phyloP scores from a whole-genome alignment of 306 rosid species.

The Aeschynomene evenia region DNA sequence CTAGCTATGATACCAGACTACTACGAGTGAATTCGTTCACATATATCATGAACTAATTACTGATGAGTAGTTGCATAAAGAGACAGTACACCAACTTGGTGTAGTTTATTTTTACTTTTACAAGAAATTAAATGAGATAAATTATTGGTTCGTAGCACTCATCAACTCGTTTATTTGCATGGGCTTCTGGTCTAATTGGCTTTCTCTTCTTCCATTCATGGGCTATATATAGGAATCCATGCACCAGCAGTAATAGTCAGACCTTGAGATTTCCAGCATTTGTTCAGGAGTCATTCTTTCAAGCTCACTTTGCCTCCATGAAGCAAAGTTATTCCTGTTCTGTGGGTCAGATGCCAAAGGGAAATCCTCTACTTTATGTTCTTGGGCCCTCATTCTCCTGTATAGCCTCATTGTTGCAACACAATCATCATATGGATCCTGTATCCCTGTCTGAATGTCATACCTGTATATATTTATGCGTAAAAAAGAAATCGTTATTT shows the following conservation, averaged over 20 bases:
- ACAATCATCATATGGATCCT: slow-evolving; percentile 87
- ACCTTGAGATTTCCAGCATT: slow-evolving; percentile 75
- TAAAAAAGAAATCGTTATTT: background rate
- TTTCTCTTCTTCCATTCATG: background rate
- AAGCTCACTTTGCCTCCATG: slow-evolving; percentile 72
- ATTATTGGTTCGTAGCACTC: background rate
- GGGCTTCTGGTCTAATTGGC: background rate
- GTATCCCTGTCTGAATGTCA: slow-evolving; percentile 84
- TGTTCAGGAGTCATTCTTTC: slow-evolving; percentile 88
- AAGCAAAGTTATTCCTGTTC: slow-evolving; percentile 69
- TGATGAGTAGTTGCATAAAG: background rate
- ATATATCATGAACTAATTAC: background rate
- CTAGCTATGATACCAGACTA: background rate
- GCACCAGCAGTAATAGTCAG: slow-evolving; percentile 98
- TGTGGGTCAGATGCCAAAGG: slow-evolving; percentile 75
- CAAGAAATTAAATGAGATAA: background rate
- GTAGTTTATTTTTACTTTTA: background rate
- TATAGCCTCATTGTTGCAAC: slow-evolving; percentile 82
- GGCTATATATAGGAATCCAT: slow-evolving; percentile 50
- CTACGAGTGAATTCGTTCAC: background rate
- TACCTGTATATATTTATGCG: slow-evolving; percentile 47
- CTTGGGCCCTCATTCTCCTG: slow-evolving; percentile 75
- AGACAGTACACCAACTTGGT: background rate
- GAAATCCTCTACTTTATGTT: slow-evolving; percentile 53
- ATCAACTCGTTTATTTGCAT: background rate